Evolutionary conservation across 257 asterid genomes (phyloP).

Genomic region (Mitragyna speciosa): DNA sequence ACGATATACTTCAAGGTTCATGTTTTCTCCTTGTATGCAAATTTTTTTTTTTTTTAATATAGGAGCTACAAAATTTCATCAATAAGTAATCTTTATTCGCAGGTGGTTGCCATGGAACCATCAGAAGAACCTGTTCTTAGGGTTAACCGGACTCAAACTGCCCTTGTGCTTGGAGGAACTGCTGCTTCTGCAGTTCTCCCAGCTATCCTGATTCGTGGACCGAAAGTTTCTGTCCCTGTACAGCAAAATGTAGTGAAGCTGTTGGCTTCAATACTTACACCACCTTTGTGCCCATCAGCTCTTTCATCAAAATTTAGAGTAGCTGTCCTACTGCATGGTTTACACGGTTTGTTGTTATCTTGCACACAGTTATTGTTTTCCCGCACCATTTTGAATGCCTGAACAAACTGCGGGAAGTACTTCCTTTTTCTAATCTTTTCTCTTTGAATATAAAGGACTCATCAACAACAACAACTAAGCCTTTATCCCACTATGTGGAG

Average conservation of each 20-base stretch:
- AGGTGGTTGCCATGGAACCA: slow-evolving; percentile 92
- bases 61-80: too few relatives aligned
- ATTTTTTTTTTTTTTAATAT: neutral
- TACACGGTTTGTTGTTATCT: slow-evolving; percentile 54
- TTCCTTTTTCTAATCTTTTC: neutral
- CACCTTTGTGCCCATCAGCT: slow-evolving; percentile 79
- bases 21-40: neutral
- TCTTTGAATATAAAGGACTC: neutral
- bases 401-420: neutral
- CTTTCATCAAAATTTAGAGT: slow-evolving; percentile 85
- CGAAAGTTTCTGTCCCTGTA: slow-evolving; percentile 47
- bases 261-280: slow-evolving; percentile 77
- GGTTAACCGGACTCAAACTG: slow-evolving; percentile 72
- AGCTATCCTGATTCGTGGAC: slow-evolving; percentile 51
- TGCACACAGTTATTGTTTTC: neutral
- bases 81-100: slow-evolving; percentile 12
- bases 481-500: too few relatives aligned
- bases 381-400: neutral
- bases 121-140: slow-evolving; percentile 67
- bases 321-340: slow-evolving; percentile 74
- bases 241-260: slow-evolving; percentile 60
- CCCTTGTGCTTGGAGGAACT: slow-evolving; percentile 91
- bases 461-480: too few relatives aligned
- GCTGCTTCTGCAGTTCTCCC: slow-evolving; percentile 84
- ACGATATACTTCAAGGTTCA: slow-evolving; percentile 75